Evolutionary conservation across 1,139 yeast genomes (phyloP).

Genomic region (Yamadazyma trypodendri): DNA sequence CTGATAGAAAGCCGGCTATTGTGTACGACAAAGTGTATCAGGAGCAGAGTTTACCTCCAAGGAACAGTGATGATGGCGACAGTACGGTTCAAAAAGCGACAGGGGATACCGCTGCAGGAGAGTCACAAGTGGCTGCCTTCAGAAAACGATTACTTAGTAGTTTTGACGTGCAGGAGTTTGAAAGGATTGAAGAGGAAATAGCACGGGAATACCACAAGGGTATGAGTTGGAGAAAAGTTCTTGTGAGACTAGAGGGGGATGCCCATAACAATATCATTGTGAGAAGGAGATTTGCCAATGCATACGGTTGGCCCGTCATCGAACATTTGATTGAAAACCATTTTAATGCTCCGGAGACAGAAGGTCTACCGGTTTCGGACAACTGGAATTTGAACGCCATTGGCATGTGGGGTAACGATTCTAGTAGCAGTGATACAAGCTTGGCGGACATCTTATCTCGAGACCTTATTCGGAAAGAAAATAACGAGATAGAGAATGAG

Average conservation of each 20-base stretch:
- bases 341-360: slow-evolving; percentile 18
- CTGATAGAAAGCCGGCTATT: slow-evolving; percentile 34
- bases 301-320: slow-evolving; percentile 94
- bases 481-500: slow-evolving; percentile 25
- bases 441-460: slow-evolving; percentile 34
- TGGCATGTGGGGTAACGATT: slow-evolving; percentile 10
- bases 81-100: not conserved
- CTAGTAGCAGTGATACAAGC: slow-evolving; percentile 26
- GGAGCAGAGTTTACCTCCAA: slow-evolving; percentile 29
- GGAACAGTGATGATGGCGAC: not conserved
- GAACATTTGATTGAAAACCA: slow-evolving; percentile 63
- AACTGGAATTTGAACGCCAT: slow-evolving; percentile 11
- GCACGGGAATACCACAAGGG: slow-evolving; percentile 87
- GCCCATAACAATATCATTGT: slow-evolving; percentile 95
- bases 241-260: slow-evolving; percentile 84
- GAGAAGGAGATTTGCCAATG: slow-evolving; percentile 85
- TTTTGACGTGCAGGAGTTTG: slow-evolving; percentile 25
- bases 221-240: slow-evolving; percentile 89
- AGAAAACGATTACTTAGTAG: slow-evolving; percentile 21
- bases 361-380: slow-evolving; percentile 8
- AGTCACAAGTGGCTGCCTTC: slow-evolving; percentile 6
- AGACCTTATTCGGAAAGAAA: slow-evolving; percentile 35
- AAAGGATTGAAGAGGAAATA: slow-evolving; percentile 67
- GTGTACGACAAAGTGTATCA: slow-evolving; percentile 42
- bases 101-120: not conserved